phyloP scores from a whole-genome alignment of 192 early-diverging fungal species.

The Thoreauomyces humboldtii region DNA sequence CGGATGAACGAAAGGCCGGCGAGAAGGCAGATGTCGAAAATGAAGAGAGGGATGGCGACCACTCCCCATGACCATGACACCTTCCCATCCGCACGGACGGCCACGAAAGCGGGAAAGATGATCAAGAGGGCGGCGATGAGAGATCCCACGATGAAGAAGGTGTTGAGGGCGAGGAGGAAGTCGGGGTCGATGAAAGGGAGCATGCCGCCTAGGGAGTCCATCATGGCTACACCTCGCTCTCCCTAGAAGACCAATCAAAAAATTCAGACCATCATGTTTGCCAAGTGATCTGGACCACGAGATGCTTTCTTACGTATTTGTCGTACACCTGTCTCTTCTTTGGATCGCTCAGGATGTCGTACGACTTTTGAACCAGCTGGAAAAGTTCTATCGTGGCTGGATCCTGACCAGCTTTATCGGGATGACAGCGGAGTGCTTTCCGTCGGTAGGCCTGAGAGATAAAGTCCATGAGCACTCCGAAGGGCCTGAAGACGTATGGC shows the following conservation, averaged over 20 bases:
- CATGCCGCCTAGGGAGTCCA: constrained; percentile 37
- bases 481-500: background rate
- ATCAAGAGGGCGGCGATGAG: constrained; percentile 62
- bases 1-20: constrained; percentile 25
- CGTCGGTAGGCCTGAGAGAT: constrained; percentile 21
- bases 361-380: constrained; percentile 82
- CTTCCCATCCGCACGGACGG: constrained; percentile 69
- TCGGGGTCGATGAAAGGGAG: constrained; percentile 48
- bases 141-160: constrained; percentile 34
- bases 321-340: constrained; percentile 89
- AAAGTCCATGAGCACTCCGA: background rate
- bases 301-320: constrained; percentile 54
- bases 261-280: background rate
- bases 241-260: constrained; percentile 29
- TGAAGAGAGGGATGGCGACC: constrained; percentile 83
- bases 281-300: background rate
- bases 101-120: constrained; percentile 78
- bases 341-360: constrained; percentile 63
- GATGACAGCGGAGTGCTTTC: constrained; percentile 58
- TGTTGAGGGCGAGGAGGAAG: constrained; percentile 42
- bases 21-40: constrained; percentile 56
- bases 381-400: constrained; percentile 64
- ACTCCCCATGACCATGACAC: constrained; percentile 68
- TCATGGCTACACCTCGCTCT: constrained; percentile 48
- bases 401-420: constrained; percentile 63